Base-by-base conservation (phyloP, 2,329 filamentous ascomycete species). In the Trichophyton simii region DNA sequence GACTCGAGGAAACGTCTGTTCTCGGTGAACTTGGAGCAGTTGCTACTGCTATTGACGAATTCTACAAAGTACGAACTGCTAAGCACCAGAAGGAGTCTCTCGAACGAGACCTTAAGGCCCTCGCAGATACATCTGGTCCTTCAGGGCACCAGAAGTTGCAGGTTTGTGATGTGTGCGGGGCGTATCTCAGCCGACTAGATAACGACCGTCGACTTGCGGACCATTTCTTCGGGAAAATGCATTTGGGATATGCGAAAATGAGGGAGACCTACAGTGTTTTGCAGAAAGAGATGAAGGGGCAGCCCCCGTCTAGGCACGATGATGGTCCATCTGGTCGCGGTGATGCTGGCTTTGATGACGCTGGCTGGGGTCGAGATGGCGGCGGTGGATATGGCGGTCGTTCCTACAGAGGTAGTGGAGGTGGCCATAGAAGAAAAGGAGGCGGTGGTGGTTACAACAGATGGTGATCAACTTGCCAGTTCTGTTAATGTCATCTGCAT, bases 141-240 rank as follows among this genome's bases (percentile, higher is more conserved):
- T 91, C 86, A 0, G 94, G 94, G 18, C 94, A 99, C 75, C 94
- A 99, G 78, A 99, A 99, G 74, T 80, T 99, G 46, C 94, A 99
- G 73, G 94, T 99, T 55, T 99, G 94, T 80, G 94, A 99, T 75
- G 94, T 97, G 0, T 99, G 94, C 74, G 94, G 94, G 65, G 94
- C 94, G 4, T 99, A 97, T 73, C 82, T 99, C 42, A 91, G 86
- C 65, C 80, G 94, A 22, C 82, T 99, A 36, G 94, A 99, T 72
- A 99, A 99, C 71, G 94, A 99, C 73, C 83, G 94, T 41, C 83
- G 94, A 34, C 75, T 99, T 71, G 94, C 94, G 20, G 94, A 99
- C 72, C 94, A 99, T 74, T 99, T 99, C 72, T 97, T 96, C 75
- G 94, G 94, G 22, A 99, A 99, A 80, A 99, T 99, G 94, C 94